Base-by-base conservation (phyloP, 192 early-diverging fungal genomes). In the Funneliformis geosporum region DNA sequence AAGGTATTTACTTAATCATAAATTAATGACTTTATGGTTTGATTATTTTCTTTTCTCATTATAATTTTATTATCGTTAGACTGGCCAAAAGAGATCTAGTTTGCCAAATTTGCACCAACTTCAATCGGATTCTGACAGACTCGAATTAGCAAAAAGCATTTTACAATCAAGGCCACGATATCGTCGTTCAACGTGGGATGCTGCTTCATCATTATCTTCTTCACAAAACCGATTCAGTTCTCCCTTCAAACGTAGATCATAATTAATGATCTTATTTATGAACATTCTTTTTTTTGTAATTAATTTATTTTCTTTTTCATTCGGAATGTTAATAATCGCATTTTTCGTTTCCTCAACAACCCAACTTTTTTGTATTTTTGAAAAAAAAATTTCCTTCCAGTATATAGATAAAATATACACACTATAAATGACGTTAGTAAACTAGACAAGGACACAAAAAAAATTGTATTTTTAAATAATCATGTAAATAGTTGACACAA, bases 61-160 rank as follows among this genome's bases (percentile, higher is more conserved):
- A n/a, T n/a, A n/a, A 38, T 18, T 5, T 23, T 42, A 73, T n/a
- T 47, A 33, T 60, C 4, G n/a, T 46, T 79, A 79, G 77, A 21
- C 25, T 25, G 77, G 67, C 4, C 46, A 70, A 43, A 46, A 42
- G 42, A 27, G 77, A 7, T 69, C 77, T 23, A 79, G 77, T 70
- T 47, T 79, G 27, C 77, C 65, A 28, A 67, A 59, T 39, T 8
- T 67, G 38, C 16, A 55, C 21, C 16, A 12, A 64, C 16, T 44
- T 2, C 7, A 64, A 38, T 70, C 33, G 40, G 67, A 79, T 60
- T 25, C 14, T 43, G 77, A 79, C 16, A 43, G 77, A 59, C 14
- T 79, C 10, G 77, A 68, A 70, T 70, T 40, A 28, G 77, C 40
- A 14, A 79, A 79, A 68, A 60, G 33, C 43, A 79, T 79, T 46